Evolutionary conservation across 331 rosid genomes (phyloP).

Genomic region (Spiraea crenata): DNA sequence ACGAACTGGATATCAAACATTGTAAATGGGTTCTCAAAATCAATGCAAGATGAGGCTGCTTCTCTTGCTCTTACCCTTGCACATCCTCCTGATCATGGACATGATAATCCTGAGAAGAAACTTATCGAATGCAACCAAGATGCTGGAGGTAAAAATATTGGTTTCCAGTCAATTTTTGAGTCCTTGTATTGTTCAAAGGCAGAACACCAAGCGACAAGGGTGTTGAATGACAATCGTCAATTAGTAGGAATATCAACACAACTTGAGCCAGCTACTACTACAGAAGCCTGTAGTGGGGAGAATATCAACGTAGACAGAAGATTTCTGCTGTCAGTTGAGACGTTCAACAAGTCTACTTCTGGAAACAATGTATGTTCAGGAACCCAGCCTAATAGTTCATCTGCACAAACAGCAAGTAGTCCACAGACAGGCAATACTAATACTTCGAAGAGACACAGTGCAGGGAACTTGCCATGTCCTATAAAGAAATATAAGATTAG

Average conservation of each 20-base stretch:
- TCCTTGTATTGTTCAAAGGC: constrained; percentile 54
- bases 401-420: constrained; percentile 31
- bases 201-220: constrained; percentile 36
- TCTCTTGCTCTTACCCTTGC: constrained; percentile 38
- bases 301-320: constrained; percentile 26
- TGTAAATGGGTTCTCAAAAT: constrained; percentile 58
- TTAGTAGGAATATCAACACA: constrained; percentile 43
- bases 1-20: constrained; percentile 78
- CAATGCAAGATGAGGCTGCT: constrained; percentile 40
- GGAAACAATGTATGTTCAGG: constrained; percentile 34
- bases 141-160: constrained; percentile 38
- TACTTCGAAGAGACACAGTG: constrained; percentile 30
- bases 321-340: constrained; percentile 29
- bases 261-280: constrained; percentile 43
- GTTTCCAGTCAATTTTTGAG: constrained; percentile 75
- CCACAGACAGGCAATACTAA: constrained; percentile 35
- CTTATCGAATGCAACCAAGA: constrained; percentile 31
- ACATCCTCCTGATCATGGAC: constrained; percentile 32
- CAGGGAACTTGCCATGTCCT: constrained; percentile 21
- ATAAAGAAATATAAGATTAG: constrained; percentile 43
- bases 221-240: constrained; percentile 28
- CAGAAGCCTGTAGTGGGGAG: constrained; percentile 45
- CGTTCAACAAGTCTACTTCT: constrained; percentile 30
- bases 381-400: constrained; percentile 37
- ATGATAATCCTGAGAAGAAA: constrained; percentile 31